These are phyloP conservation scores for Bipolaris sorokiniana DNA, from an alignment of 2,329 filamentous ascomycete genomes.

Conservation along the genomic window DNA sequence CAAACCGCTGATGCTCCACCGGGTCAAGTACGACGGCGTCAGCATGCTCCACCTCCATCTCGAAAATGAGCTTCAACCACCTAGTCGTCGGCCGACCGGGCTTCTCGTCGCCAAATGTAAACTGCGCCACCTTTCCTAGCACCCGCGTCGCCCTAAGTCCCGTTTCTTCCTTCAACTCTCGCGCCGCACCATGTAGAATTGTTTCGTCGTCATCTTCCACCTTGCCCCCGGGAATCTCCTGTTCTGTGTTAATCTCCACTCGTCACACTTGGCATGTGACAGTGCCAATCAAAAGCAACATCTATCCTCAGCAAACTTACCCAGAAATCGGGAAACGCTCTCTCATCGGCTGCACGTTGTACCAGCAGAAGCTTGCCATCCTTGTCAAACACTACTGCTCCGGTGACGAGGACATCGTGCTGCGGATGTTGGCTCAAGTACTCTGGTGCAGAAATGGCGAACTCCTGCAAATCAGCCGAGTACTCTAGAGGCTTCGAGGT, in stretches of 20 bases:
- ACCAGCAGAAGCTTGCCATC: conserved; percentile 44
- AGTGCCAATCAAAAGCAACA: background rate
- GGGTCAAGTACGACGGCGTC: conserved; percentile 44
- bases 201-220: conserved; percentile 55
- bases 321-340: conserved; percentile 44
- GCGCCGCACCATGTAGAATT: conserved; percentile 56
- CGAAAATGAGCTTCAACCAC: conserved; percentile 49
- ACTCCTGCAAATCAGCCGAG: conserved; percentile 33
- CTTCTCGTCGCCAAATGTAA: conserved; percentile 31
- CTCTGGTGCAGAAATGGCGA: conserved; percentile 35
- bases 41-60: conserved; percentile 42
- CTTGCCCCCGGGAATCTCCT: conserved; percentile 62
- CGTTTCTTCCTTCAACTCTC: conserved; percentile 61
- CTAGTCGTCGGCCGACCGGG: conserved; percentile 16
- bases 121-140: conserved; percentile 51
- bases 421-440: conserved; percentile 37
- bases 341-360: conserved; percentile 45
- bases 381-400: conserved; percentile 42
- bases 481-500: conserved; percentile 24
- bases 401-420: conserved; percentile 37
- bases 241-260: conserved; percentile 7
- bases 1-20: conserved; percentile 50
- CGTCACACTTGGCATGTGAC: background rate
- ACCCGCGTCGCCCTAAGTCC: conserved; percentile 55
- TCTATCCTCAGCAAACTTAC: conserved; percentile 22